phyloP scores from a whole-genome alignment of 306 rosid species.

The Neltuma alba region DNA sequence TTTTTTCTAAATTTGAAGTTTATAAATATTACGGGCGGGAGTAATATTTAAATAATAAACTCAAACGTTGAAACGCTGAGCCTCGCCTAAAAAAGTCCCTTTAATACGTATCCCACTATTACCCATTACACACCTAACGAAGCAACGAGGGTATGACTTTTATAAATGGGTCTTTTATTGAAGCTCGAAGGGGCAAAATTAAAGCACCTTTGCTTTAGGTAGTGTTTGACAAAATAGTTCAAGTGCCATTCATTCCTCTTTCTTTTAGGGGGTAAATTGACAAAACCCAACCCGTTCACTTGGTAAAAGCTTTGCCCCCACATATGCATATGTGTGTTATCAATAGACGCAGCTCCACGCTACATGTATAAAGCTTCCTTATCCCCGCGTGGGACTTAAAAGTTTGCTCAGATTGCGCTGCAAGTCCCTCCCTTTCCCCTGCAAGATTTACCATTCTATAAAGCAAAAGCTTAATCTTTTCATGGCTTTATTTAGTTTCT shows the following conservation, averaged over 20 bases:
- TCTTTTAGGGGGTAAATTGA: neutral
- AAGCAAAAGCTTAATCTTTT: neutral
- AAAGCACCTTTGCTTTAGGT: constrained; percentile 30
- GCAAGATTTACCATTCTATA: neutral
- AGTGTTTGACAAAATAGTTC: constrained; percentile 32
- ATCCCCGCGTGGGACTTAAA: neutral
- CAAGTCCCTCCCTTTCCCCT: neutral
- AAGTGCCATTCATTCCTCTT: neutral
- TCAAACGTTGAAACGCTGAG: neutral
- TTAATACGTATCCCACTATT: constrained; percentile 13
- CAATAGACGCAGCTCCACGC: neutral
- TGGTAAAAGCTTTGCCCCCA: neutral
- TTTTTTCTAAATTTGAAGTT: no score
- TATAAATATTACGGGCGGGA: no score
- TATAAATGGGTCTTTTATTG: neutral
- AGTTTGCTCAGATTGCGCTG: constrained; percentile 6
- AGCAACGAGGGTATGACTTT: constrained; percentile 9
- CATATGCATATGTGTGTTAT: neutral
- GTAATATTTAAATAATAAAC: neutral
- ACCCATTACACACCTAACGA: constrained; percentile 26
- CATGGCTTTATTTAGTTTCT: neutral
- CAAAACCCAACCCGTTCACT: constrained; percentile 31
- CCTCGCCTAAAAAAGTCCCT: neutral
- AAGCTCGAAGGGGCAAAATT: constrained; percentile 3
- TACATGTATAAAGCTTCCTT: neutral